A percentile compares a stretch with the other conserved stretches of the same genome.
phyloP scores from a whole-genome alignment of 441 rosid species.

The Populus hybrid region DNA sequence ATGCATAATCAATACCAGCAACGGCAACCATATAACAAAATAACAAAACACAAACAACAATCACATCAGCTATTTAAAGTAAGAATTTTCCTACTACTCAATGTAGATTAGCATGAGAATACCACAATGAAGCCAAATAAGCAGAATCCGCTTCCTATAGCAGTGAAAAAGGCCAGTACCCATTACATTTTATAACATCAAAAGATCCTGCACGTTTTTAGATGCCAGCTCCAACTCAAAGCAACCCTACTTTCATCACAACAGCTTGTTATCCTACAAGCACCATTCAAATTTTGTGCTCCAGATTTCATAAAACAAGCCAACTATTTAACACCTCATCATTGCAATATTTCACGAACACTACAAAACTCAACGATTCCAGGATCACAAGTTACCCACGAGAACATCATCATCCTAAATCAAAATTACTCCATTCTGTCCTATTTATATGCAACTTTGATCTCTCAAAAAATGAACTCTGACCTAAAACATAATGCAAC shows the following conservation, averaged over 20 bases:
- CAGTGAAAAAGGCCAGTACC: too few relatives aligned
- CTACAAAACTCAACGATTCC: neutral
- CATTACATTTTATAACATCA: neutral
- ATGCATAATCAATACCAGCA: neutral
- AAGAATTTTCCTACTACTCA: neutral
- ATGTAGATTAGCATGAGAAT: neutral
- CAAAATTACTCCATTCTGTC: neutral
- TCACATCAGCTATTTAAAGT: neutral
- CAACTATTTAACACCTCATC: neutral
- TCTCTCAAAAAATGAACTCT: neutral
- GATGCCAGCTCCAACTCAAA: too few relatives aligned
- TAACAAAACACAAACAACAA: neutral
- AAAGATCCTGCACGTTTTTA: too few relatives aligned
- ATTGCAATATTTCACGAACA: neutral
- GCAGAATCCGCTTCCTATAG: neutral
- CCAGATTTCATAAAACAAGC: neutral
- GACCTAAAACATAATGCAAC: neutral
- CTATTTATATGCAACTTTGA: neutral
- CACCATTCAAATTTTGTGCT: neutral
- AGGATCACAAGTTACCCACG: neutral
- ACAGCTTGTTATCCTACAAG: neutral
- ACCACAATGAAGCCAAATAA: neutral
- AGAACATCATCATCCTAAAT: neutral
- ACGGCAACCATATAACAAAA: neutral
- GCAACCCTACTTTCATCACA: neutral